Evolutionary conservation across 148 eudicot species (phyloP).

Genomic region (Rhododendron kiyosumense): DNA sequence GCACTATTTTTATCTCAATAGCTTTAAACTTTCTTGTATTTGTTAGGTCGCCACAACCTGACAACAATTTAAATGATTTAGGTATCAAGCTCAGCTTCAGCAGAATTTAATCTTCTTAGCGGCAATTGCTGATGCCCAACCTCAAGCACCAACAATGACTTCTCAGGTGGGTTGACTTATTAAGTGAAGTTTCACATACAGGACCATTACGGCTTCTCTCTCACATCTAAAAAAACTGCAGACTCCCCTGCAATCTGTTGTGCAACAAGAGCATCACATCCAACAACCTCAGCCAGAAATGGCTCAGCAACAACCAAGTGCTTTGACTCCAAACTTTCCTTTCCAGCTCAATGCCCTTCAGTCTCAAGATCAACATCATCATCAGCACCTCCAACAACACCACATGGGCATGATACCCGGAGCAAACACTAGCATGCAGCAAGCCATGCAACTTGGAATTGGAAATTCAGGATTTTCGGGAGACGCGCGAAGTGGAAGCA

Average conservation of each 20-base stretch:
- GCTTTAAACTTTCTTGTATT: not conserved
- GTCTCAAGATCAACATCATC: slow-evolving; percentile 46
- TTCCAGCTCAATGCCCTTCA: slow-evolving; percentile 38
- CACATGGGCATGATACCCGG: slow-evolving; percentile 37
- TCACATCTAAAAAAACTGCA: slow-evolving; percentile 11
- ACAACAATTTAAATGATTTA: slow-evolving; percentile 10
- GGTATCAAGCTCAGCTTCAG: slow-evolving; percentile 79
- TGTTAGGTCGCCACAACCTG: not conserved
- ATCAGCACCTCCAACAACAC: slow-evolving; percentile 44
- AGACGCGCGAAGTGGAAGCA: slow-evolving; percentile 22
- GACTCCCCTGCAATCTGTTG: slow-evolving; percentile 37
- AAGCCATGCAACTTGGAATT: slow-evolving; percentile 28
- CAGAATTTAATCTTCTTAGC: slow-evolving; percentile 76
- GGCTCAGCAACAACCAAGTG: slow-evolving; percentile 39
- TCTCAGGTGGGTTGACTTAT: slow-evolving; percentile 35
- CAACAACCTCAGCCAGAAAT: slow-evolving; percentile 45
- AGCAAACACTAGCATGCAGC: slow-evolving; percentile 31
- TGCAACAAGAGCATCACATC: slow-evolving; percentile 48
- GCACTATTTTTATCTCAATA: not conserved
- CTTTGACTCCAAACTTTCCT: slow-evolving; percentile 34
- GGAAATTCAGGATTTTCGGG: slow-evolving; percentile 25
- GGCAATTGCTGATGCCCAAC: slow-evolving; percentile 88
- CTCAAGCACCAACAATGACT: slow-evolving; percentile 42
- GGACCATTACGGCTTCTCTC: not conserved
- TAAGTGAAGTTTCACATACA: not conserved